These are phyloP conservation scores for Fomitiporia mediterranea DNA, from an alignment of 1,284 basidiomycete species.

Conservation along the genomic window DNA sequence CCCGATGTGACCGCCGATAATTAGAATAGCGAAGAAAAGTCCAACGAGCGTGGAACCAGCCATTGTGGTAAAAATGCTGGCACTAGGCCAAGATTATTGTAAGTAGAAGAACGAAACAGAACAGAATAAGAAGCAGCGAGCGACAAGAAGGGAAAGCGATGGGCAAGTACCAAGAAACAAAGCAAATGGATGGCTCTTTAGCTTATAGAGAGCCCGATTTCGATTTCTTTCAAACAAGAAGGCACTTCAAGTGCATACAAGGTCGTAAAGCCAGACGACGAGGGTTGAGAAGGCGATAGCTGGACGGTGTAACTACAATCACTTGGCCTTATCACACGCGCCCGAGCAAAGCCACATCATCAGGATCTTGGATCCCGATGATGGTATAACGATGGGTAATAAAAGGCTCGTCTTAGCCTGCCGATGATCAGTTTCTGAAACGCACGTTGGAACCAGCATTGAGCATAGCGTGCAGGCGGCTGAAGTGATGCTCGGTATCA, in stretches of 20 bases:
- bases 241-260: not conserved
- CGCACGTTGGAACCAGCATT: no score
- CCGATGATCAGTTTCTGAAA: no score
- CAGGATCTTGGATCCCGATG: no score
- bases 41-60: not conserved
- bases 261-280: not conserved
- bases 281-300: not conserved
- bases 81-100: not conserved
- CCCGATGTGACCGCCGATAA: conserved; percentile 5
- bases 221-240: not conserved
- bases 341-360: not conserved
- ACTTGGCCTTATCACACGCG: not conserved
- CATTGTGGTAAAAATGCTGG: not conserved
- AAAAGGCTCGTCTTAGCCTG: no score
- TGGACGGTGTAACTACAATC: not conserved
- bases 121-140: not conserved
- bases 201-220: no score
- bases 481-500: no score
- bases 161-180: not conserved
- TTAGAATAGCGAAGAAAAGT: conserved; percentile 1
- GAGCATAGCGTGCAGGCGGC: no score
- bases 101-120: not conserved
- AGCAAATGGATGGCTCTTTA: no score
- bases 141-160: not conserved
- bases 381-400: no score